Conservation (phyloP, 441 rosid species). For the Pelargonium exstipulatum region DNA sequence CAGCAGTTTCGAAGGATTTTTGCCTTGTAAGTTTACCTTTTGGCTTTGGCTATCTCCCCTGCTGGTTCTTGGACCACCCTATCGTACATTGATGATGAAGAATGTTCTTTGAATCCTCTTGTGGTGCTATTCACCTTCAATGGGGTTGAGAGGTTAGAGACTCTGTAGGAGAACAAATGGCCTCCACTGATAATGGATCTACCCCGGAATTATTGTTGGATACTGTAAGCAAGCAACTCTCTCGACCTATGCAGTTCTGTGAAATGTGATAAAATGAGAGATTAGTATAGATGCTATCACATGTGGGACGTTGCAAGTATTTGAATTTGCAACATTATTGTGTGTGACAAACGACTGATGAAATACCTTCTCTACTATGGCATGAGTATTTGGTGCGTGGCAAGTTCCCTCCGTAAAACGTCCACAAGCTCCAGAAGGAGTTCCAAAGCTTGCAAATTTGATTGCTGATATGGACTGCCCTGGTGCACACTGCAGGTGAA, state of each 20-base stretch:
- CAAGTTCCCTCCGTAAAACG: slow-evolving; percentile 86
- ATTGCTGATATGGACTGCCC: slow-evolving; percentile 80
- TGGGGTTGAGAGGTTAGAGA: slow-evolving; percentile 20
- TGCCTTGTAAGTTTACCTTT: too few relatives aligned
- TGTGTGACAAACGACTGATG: not conserved
- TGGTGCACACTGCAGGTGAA: slow-evolving; percentile 68
- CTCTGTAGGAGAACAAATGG: slow-evolving; percentile 60
- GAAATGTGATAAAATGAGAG: not conserved
- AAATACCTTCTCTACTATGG: slow-evolving; percentile 66
- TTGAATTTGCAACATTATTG: not conserved
- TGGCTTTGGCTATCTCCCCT: too few relatives aligned
- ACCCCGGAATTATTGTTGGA: slow-evolving; percentile 78
- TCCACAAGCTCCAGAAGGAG: slow-evolving; percentile 98
- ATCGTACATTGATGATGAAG: not conserved
- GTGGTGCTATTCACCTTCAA: too few relatives aligned
- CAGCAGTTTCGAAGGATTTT: too few relatives aligned
- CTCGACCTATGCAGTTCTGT: slow-evolving; percentile 83
- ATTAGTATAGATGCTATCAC: not conserved
- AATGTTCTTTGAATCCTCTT: not conserved
- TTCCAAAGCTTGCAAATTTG: slow-evolving; percentile 96
- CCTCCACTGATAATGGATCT: slow-evolving; percentile 94
- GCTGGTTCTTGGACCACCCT: not conserved
- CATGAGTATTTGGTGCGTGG: slow-evolving; percentile 69
- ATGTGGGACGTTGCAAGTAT: not conserved
- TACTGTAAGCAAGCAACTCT: slow-evolving; percentile 80